A percentile compares a stretch with the other conserved stretches of the same genome.
Evolutionary conservation across 257 asterid genomes (phyloP).

Genomic region (Penstemon eatonii): DNA sequence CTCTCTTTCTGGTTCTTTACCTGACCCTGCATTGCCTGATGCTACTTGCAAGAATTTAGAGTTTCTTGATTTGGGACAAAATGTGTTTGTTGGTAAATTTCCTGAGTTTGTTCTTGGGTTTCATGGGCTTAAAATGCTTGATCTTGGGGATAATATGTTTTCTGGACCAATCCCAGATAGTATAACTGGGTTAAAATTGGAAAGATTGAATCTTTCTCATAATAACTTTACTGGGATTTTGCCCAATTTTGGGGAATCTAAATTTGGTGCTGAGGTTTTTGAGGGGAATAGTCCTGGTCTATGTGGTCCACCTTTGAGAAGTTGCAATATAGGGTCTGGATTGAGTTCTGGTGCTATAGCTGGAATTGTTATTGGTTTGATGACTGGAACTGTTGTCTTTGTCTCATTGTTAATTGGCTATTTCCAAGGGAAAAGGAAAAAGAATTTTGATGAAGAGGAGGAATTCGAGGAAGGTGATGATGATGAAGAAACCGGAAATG

Average conservation of each 20-base stretch:
- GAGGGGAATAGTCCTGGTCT: conserved; percentile 77
- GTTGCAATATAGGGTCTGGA: conserved; percentile 60
- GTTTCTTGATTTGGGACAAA: conserved; percentile 85
- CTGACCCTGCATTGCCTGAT: conserved; percentile 83
- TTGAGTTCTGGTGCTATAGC: conserved; percentile 89
- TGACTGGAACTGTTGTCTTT: conserved; percentile 79
- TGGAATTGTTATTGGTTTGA: conserved; percentile 85
- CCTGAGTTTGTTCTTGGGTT: conserved; percentile 66
- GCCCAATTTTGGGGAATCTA: conserved; percentile 67
- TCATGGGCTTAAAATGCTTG: conserved; percentile 65
- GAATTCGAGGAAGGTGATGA: conserved; percentile 69
- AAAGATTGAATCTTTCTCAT: conserved; percentile 84
- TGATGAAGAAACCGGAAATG: conserved; percentile 54
- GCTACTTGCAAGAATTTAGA: conserved; percentile 57
- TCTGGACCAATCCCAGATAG: conserved; percentile 70
- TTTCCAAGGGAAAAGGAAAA: conserved; percentile 76
- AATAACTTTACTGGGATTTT: conserved; percentile 87
- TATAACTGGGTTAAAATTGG: conserved; percentile 50
- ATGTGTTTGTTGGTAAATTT: conserved; percentile 62
- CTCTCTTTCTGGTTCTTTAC: conserved; percentile 69
- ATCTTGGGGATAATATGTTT: conserved; percentile 60
- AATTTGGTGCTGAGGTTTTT: conserved; percentile 75
- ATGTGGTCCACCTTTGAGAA: conserved; percentile 73
- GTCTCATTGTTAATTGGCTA: conserved; percentile 85
- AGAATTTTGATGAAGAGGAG: conserved; percentile 60